phyloP scores from a whole-genome alignment of 305 asterid genomes.

The Plantago rigida region DNA sequence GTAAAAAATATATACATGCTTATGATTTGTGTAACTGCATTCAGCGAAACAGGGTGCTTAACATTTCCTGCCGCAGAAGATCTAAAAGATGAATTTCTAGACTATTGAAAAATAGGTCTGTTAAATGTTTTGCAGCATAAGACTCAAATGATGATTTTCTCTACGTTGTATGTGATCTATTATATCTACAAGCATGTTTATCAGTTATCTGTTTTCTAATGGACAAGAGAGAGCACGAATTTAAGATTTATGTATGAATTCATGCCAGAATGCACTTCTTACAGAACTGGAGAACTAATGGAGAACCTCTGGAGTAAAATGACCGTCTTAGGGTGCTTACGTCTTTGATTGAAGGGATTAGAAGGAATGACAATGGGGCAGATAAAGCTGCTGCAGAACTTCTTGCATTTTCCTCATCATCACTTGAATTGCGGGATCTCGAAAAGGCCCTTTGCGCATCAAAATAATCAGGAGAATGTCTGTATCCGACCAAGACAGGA shows the following conservation, averaged over 20 bases:
- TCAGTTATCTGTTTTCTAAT: background rate
- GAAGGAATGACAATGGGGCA: slow-evolving; percentile 56
- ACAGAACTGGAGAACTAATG: slow-evolving; percentile 1
- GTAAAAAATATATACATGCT: background rate
- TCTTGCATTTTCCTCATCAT: slow-evolving; percentile 58
- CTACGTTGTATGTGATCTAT: background rate
- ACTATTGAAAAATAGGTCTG: too few relatives aligned
- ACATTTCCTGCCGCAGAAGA: too few relatives aligned
- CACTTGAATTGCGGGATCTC: slow-evolving; percentile 50
- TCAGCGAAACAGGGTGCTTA: too few relatives aligned
- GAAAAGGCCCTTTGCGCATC: slow-evolving; percentile 67
- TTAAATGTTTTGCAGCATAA: too few relatives aligned
- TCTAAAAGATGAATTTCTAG: too few relatives aligned
- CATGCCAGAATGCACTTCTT: slow-evolving; percentile 6
- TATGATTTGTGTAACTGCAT: too few relatives aligned
- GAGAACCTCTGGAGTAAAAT: slow-evolving; percentile 5
- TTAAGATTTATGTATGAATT: slow-evolving; percentile 7
- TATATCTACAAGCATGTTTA: background rate
- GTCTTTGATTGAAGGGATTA: slow-evolving; percentile 78
- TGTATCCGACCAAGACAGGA: slow-evolving; percentile 27
- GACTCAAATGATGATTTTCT: background rate
- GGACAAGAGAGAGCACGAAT: slow-evolving; percentile 7
- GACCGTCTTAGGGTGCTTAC: slow-evolving; percentile 31
- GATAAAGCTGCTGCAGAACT: slow-evolving; percentile 53
- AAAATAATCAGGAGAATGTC: slow-evolving; percentile 62